These are phyloP conservation scores for Leishmania martiniquensis DNA, from an alignment of 208 protist genomes.

Conservation along the genomic window DNA sequence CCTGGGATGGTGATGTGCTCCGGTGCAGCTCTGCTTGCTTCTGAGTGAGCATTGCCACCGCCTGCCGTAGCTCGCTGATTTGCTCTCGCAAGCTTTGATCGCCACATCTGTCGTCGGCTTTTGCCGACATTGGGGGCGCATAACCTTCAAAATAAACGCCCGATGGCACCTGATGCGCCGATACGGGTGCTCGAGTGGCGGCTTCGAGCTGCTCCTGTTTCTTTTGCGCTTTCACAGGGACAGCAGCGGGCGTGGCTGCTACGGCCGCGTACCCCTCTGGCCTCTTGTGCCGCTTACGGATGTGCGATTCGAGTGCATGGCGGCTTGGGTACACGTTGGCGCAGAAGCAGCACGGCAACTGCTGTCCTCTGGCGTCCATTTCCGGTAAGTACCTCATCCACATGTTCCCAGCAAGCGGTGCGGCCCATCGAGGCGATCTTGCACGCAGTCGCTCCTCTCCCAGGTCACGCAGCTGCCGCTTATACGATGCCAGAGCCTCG, in stretches of 20 bases:
- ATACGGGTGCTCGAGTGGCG: neutral
- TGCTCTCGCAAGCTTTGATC: slow-evolving; percentile 31
- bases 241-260: slow-evolving; percentile 33
- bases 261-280: slow-evolving; percentile 38
- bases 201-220: neutral
- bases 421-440: neutral
- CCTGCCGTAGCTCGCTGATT: slow-evolving; percentile 42
- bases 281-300: slow-evolving; percentile 65
- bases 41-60: slow-evolving; percentile 42
- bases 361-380: neutral
- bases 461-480: slow-evolving; percentile 27
- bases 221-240: slow-evolving; percentile 7
- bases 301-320: slow-evolving; percentile 68
- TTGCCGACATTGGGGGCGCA: neutral
- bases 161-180: neutral
- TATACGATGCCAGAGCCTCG: slow-evolving; percentile 43
- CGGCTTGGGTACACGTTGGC: slow-evolving; percentile 66
- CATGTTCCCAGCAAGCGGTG: neutral
- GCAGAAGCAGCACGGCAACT: slow-evolving; percentile 53
- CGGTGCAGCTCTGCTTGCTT: slow-evolving; percentile 28
- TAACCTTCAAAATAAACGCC: neutral
- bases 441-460: neutral
- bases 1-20: slow-evolving; percentile 6
- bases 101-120: slow-evolving; percentile 1
- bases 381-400: neutral